Base-by-base conservation (phyloP, 331 rosid genomes). In the Dryas integrifolia region DNA sequence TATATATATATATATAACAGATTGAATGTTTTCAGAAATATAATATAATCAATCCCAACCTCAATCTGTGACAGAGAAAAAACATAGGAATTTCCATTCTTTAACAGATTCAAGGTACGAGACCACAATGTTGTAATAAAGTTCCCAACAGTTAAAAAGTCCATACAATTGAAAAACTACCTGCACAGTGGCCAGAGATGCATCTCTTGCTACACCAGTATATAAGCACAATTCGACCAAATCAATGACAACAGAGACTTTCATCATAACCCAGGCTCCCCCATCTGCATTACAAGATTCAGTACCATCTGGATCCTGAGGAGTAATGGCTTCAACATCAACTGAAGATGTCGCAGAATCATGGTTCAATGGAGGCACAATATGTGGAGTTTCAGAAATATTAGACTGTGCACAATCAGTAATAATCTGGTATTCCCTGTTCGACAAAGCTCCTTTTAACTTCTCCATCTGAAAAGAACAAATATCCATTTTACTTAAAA, bases 171-270 rank as follows among this genome's bases (percentile, higher is more conserved):
- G 11, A 63, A 59, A 63, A 49, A 55, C 44, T 85, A 95, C 98
- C 97, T 91, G 98, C 69, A 95, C 79, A 9, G 97, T 95, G 78
- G 98, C 97, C 47, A 95, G 85, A 69, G 96, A 71, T 80, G 96
- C 87, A 77, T 88, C 97, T 73, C 92, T 87, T 39, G 86, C 79
- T 72, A 84, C 77, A 43, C 96, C 92, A 13, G 92, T 74, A 74
- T 83, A 85, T 76, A 95, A 85, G 81, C 96, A 83, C 85, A 95
- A 80, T 75, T 89, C 96, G 68, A 87, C 96, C 59, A 91, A 86
- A 77, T 86, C 80, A 68, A 95, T 75, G 62, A 84, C 72, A 56
- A 95, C 92, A 14, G 82, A 88, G 45, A 91, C 79, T 88, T 84
- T 85, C 73, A 90, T 76, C 76, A 80, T 50, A 69, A 88, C 52